Evolutionary conservation across 208 protist species (phyloP).

Genomic region (Leishmania amazonensis): DNA sequence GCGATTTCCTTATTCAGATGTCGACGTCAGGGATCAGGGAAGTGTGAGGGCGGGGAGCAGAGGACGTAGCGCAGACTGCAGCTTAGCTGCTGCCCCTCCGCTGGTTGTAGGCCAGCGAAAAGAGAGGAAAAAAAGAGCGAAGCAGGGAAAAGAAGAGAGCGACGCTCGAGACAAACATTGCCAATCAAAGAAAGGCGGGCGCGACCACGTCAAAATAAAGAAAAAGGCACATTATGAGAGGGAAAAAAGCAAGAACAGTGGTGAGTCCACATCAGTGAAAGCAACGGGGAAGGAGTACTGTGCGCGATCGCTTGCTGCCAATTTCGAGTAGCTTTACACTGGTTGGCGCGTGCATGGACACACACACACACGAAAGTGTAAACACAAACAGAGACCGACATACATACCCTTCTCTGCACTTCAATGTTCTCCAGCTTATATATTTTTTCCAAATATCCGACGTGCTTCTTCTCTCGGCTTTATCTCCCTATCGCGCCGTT

Average conservation of each 20-base stretch:
- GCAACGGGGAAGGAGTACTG: neutral
- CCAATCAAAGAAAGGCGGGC: neutral
- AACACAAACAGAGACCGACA: neutral
- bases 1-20: neutral
- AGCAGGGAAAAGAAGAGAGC: neutral
- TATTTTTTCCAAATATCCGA: neutral
- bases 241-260: neutral
- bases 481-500: neutral
- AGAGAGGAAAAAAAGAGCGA: neutral
- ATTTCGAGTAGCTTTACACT: neutral
- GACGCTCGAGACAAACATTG: neutral
- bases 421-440: neutral
- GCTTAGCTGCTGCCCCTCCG: neutral
- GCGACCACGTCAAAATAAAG: neutral
- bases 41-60: neutral
- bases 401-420: neutral
- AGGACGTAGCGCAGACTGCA: neutral
- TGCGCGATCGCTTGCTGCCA: neutral
- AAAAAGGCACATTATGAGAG: neutral
- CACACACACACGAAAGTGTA: neutral
- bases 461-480: neutral
- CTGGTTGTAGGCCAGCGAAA: neutral
- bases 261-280: neutral
- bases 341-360: neutral
- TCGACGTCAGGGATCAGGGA: neutral